Evolutionary conservation across 495 filamentous ascomycete species (phyloP).

Genomic region (Aspergillus panamensis): DNA sequence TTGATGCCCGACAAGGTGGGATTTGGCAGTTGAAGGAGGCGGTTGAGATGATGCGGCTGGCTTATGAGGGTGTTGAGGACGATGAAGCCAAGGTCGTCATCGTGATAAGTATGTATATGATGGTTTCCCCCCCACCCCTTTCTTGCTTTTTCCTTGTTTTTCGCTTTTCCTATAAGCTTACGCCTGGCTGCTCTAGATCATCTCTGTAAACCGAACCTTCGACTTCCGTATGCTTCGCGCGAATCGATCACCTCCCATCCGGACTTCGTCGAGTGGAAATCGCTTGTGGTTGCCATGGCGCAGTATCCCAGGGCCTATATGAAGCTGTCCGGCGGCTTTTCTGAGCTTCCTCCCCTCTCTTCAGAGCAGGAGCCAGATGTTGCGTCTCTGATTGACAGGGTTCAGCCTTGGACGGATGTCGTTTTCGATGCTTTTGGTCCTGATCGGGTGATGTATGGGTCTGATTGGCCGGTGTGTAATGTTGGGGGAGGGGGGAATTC

Average conservation of each 20-base stretch:
- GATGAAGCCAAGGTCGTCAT: constrained; percentile 56
- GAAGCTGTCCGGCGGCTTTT: constrained; percentile 83
- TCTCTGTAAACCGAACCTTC: constrained; percentile 80
- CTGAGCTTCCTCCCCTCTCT: constrained; percentile 58
- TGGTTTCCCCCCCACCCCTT: neutral
- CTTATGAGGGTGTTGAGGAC: constrained; percentile 55
- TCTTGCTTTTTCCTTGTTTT: neutral
- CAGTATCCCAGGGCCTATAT: constrained; percentile 64
- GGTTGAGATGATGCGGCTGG: constrained; percentile 65
- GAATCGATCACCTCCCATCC: constrained; percentile 44
- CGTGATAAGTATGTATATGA: constrained; percentile 58
- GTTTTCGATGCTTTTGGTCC: constrained; percentile 66
- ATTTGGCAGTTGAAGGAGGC: constrained; percentile 67
- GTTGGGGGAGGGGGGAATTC: constrained; percentile 54
- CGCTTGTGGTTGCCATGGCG: constrained; percentile 45
- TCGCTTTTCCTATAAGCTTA: neutral
- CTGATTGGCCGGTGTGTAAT: constrained; percentile 88
- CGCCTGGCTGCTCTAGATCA: constrained; percentile 55
- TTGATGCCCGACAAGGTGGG: constrained; percentile 69
- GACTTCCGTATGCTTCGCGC: constrained; percentile 32
- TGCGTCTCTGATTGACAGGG: constrained; percentile 34
- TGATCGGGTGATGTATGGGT: constrained; percentile 78
- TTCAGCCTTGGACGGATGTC: constrained; percentile 63
- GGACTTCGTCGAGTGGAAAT: constrained; percentile 53
- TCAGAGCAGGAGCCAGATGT: constrained; percentile 35